Evolutionary conservation across 768 basidiomycete genomes (phyloP).

Genomic region (Hemileccinum rubropunctum): DNA sequence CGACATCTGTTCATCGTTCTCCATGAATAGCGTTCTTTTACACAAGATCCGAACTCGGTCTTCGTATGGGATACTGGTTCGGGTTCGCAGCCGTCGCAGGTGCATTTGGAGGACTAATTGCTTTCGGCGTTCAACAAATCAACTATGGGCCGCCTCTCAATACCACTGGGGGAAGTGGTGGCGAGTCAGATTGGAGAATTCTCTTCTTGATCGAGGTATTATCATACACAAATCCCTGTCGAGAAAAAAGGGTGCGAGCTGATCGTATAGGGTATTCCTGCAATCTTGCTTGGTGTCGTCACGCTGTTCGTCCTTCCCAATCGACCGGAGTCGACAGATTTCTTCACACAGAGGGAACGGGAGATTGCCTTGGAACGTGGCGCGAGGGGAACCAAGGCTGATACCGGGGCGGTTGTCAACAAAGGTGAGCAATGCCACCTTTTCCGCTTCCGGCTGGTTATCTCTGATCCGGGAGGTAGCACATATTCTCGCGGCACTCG

Average conservation of each 20-base stretch:
- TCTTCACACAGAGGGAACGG: conserved; percentile 50
- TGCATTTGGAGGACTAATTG: conserved; percentile 82
- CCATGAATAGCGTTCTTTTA: conserved; percentile 65
- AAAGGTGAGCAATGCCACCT: conserved; percentile 41
- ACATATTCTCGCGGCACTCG: conserved; percentile 60
- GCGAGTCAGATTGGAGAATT: conserved; percentile 33
- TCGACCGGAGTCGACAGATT: conserved; percentile 66
- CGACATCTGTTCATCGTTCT: background rate
- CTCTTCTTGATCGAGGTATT: conserved; percentile 72
- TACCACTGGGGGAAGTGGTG: conserved; percentile 25
- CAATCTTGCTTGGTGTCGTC: conserved; percentile 59
- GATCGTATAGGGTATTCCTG: conserved; percentile 55
- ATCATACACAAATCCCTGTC: background rate
- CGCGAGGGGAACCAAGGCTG: conserved; percentile 63
- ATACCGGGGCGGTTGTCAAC: conserved; percentile 61
- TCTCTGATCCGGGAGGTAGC: conserved; percentile 34
- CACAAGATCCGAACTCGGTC: conserved; percentile 69
- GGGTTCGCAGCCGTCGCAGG: conserved; percentile 83
- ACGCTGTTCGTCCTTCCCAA: conserved; percentile 60
- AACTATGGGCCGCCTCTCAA: conserved; percentile 35
- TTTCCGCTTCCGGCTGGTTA: background rate
- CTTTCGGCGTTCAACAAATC: conserved; percentile 75
- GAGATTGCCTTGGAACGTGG: conserved; percentile 64
- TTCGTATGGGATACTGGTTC: conserved; percentile 81
- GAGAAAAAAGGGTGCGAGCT: background rate